Conservation (phyloP, 768 basidiomycete species). For the Tulasnella sp. region DNA sequence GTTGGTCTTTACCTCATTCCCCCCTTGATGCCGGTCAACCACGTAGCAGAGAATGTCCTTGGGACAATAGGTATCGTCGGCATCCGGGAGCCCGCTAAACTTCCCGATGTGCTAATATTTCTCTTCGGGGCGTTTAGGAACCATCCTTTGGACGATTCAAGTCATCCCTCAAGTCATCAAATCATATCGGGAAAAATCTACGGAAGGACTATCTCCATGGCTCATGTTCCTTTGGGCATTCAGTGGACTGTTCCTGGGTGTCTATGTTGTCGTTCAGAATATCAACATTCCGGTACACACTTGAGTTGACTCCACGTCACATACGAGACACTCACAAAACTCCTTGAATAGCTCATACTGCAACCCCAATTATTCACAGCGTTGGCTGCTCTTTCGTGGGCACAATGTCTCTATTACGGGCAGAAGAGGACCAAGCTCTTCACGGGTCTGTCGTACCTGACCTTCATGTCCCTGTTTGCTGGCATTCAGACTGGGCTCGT, state of each 20-base stretch:
- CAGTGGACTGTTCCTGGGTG: slow-evolving; percentile 52
- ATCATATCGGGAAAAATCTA: slow-evolving; percentile 57
- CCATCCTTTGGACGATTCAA: slow-evolving; percentile 59
- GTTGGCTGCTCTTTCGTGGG: slow-evolving; percentile 29
- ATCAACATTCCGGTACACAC: slow-evolving; percentile 38
- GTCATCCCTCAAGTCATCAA: slow-evolving; percentile 43
- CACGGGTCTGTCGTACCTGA: slow-evolving; percentile 20
- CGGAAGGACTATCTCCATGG: slow-evolving; percentile 57
- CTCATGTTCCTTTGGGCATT: slow-evolving; percentile 64
- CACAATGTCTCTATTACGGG: slow-evolving; percentile 62
- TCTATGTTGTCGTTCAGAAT: slow-evolving; percentile 57
- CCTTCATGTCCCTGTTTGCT: slow-evolving; percentile 41
- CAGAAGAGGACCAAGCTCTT: slow-evolving; percentile 33
- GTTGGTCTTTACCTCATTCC: background rate
- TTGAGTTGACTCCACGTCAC: background rate
- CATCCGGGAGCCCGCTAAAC: background rate
- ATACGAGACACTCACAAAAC: slow-evolving; percentile 19
- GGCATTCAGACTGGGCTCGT: slow-evolving; percentile 54
- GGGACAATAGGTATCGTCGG: slow-evolving; percentile 9
- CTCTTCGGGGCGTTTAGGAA: slow-evolving; percentile 32
- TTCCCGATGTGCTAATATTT: background rate
- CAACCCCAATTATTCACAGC: slow-evolving; percentile 42
- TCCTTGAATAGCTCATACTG: slow-evolving; percentile 53
- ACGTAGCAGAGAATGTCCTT: slow-evolving; percentile 12
- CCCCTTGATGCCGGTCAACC: slow-evolving; percentile 2